A percentile compares a stretch with the other conserved stretches of the same genome.
phyloP scores from a whole-genome alignment of 306 rosid species.

The Sicyos baderoa region DNA sequence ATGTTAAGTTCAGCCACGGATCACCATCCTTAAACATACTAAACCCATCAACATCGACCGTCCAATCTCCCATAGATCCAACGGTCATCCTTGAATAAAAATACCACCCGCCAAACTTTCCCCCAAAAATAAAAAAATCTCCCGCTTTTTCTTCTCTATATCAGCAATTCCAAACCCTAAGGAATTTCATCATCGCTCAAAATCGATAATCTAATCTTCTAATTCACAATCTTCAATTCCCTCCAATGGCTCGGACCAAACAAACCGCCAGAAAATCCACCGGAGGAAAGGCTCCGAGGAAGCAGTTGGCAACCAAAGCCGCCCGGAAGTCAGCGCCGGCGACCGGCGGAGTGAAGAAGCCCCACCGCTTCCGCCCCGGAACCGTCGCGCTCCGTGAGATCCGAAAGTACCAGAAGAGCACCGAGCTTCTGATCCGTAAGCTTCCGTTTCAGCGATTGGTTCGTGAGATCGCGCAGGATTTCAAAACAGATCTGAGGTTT shows the following conservation, averaged over 20 bases:
- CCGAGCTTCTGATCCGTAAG: conserved; percentile 16
- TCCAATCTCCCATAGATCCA: not conserved
- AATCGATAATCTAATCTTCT: not conserved
- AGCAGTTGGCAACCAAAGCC: conserved; percentile 18
- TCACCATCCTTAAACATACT: not conserved
- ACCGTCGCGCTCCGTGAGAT: conserved; percentile 19
- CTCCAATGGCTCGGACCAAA: conserved; percentile 15
- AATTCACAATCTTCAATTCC: not conserved
- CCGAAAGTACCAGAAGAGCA: conserved; percentile 16
- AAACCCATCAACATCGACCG: not conserved
- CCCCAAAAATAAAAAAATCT: conserved; percentile 2
- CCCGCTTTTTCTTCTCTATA: conserved; percentile 12
- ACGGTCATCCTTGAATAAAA: not conserved
- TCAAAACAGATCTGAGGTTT: conserved; percentile 16
- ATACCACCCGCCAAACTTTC: not conserved
- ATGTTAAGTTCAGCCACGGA: not conserved
- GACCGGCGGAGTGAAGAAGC: conserved; percentile 19
- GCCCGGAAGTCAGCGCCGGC: conserved; percentile 19
- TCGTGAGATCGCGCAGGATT: conserved; percentile 16
- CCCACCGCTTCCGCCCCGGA: conserved; percentile 16
- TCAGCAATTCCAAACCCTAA: not conserved
- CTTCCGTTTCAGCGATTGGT: conserved; percentile 17
- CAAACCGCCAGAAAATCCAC: conserved; percentile 20
- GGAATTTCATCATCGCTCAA: not conserved
- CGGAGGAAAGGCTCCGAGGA: conserved; percentile 18